A percentile compares a stretch with the other conserved stretches of the same genome.
Conservation (phyloP, 2,329 filamentous ascomycete genomes). For the Penicillium sp. region DNA sequence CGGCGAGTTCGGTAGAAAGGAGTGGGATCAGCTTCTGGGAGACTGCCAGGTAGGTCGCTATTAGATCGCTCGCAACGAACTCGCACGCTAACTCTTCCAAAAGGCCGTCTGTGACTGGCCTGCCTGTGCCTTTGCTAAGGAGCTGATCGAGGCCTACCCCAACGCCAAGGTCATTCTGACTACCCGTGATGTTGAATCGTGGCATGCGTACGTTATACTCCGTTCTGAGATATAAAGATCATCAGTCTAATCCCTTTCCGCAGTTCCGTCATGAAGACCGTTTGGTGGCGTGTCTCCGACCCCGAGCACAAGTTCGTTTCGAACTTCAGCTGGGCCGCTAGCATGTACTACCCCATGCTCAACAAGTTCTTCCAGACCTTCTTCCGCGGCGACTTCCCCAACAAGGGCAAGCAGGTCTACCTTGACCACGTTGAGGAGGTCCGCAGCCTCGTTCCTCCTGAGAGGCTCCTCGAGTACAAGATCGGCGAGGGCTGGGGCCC, state of each 20-base stretch:
- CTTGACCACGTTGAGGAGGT: conserved; percentile 48
- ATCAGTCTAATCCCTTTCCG: too few relatives aligned
- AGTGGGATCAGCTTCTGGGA: conserved; percentile 61
- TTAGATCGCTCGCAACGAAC: too few relatives aligned
- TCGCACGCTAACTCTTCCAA: too few relatives aligned
- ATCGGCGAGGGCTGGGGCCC: conserved; percentile 49
- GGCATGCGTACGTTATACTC: conserved; percentile 44
- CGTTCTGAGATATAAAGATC: too few relatives aligned
- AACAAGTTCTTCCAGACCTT: conserved; percentile 61
- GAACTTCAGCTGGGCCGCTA: conserved; percentile 55
- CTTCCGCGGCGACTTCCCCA: conserved; percentile 59
- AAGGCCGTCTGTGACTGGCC: conserved; percentile 63
- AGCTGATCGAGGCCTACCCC: conserved; percentile 62
- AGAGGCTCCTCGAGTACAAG: conserved; percentile 47
- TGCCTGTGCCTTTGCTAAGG: conserved; percentile 58
- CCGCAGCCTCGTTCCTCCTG: conserved; percentile 40
- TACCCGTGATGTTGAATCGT: conserved; percentile 57
- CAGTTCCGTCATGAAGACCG: conserved; percentile 56
- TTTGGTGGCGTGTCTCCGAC: conserved; percentile 59
- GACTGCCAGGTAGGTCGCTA: too few relatives aligned
- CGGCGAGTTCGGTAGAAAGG: conserved; percentile 55
- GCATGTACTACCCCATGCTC: conserved; percentile 62
- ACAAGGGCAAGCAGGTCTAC: conserved; percentile 57
- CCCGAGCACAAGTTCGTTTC: conserved; percentile 50
- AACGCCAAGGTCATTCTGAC: conserved; percentile 64